Conservation (phyloP, 2,329 filamentous ascomycete genomes). For the Diplodia seriata region DNA sequence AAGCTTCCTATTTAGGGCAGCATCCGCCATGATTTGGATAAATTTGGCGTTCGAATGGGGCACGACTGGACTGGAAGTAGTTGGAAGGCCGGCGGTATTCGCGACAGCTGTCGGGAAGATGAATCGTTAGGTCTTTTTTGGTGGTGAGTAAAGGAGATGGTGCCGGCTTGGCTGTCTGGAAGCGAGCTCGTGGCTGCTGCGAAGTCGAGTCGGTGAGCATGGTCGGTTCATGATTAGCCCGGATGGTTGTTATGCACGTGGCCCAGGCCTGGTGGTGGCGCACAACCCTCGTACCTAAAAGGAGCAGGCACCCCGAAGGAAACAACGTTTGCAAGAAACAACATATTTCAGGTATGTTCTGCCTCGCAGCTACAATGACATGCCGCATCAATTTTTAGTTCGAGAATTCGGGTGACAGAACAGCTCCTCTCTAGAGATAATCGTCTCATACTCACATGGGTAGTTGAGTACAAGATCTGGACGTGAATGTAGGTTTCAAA, state of each 20-base stretch:
- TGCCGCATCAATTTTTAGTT: too few species aligned
- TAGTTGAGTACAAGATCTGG: too few species aligned
- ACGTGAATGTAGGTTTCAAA: too few species aligned
- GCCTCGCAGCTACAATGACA: too few species aligned
- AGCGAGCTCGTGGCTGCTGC: conserved; percentile 5
- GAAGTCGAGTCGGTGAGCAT: conserved; percentile 15
- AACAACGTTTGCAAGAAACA: too few species aligned
- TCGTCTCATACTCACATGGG: too few species aligned
- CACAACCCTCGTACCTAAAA: background rate
- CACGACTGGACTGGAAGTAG: background rate
- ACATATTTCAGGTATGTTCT: too few species aligned
- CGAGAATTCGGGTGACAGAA: too few species aligned
- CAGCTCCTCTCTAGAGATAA: too few species aligned
- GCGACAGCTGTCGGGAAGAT: background rate
- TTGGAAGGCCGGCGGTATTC: background rate
- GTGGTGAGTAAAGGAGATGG: background rate
- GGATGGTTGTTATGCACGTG: background rate
- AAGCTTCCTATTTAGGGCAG: background rate
- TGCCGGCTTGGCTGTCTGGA: background rate
- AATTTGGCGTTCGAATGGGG: background rate
- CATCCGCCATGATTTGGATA: background rate
- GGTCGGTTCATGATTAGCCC: conserved; percentile 14
- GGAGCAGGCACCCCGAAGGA: background rate
- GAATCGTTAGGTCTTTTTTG: background rate
- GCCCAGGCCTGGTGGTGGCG: too few species aligned